These are phyloP conservation scores for Juncus effusus DNA, from an alignment of 176 grass and related monocot genomes.

Conservation along the genomic window DNA sequence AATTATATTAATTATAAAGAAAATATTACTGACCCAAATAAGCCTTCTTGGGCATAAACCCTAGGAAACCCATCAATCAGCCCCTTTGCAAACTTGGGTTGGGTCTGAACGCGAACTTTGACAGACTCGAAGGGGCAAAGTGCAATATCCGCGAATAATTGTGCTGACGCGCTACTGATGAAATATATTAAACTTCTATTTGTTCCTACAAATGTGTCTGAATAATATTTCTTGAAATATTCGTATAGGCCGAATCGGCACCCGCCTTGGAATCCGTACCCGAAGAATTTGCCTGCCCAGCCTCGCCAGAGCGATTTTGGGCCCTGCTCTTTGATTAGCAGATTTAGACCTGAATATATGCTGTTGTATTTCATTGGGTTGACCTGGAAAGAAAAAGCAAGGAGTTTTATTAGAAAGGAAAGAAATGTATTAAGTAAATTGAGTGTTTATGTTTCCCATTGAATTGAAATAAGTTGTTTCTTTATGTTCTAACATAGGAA, in stretches of 20 bases:
- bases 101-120: conserved; percentile 89
- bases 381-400: conserved; percentile 41
- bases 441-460: too few relatives aligned
- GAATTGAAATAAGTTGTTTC: too few relatives aligned
- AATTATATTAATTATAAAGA: conserved; percentile 24
- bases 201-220: conserved; percentile 46
- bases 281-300: conserved; percentile 75
- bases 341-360: conserved; percentile 62
- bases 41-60: conserved; percentile 83
- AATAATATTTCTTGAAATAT: conserved; percentile 94
- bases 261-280: conserved; percentile 84
- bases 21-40: conserved; percentile 61
- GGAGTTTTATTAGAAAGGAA: neutral
- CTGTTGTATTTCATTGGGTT: conserved; percentile 83
- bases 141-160: conserved; percentile 88
- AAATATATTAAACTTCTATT: conserved; percentile 76
- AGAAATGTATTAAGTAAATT: too few relatives aligned
- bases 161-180: conserved; percentile 86
- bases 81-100: conserved; percentile 78
- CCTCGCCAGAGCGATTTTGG: conserved; percentile 89
- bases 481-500: too few relatives aligned
- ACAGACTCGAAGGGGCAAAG: conserved; percentile 89
- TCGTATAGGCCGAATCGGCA: conserved; percentile 93
- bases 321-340: conserved; percentile 84
- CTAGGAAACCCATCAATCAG: conserved; percentile 86